phyloP scores from a whole-genome alignment of 140 eudicot genomes.

The Stevia rebaudiana region DNA sequence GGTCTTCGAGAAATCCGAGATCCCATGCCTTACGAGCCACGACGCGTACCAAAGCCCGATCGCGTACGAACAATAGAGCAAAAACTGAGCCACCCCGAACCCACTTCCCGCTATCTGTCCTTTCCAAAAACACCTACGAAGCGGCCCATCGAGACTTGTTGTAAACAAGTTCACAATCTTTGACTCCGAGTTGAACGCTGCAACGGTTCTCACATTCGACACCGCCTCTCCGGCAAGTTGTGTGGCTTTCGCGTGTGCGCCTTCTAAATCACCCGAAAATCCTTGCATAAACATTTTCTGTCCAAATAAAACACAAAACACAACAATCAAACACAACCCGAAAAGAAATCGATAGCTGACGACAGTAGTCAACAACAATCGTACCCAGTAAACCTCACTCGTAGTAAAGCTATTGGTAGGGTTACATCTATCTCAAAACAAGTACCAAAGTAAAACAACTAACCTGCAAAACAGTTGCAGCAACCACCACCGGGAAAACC shows the following conservation, averaged over 20 bases:
- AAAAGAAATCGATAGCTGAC: no score
- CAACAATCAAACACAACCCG: neutral
- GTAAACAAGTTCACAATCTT: constrained; percentile 63
- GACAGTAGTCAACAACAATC: no score
- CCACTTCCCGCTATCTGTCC: constrained; percentile 91
- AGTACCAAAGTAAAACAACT: neutral
- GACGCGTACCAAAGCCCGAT: constrained; percentile 93
- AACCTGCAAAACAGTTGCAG: constrained; percentile 88
- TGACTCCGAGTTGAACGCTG: constrained; percentile 79
- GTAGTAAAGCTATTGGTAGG: no score
- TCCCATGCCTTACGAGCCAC: constrained; percentile 88
- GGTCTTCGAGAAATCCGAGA: constrained; percentile 85
- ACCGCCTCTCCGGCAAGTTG: constrained; percentile 93
- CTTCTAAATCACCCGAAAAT: constrained; percentile 88
- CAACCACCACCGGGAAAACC: constrained; percentile 83
- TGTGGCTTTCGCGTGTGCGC: constrained; percentile 78
- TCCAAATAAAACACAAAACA: neutral
- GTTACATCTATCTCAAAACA: no score
- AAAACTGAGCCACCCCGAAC: constrained; percentile 79
- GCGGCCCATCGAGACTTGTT: constrained; percentile 50
- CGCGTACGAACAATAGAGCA: constrained; percentile 76
- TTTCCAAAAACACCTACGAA: constrained; percentile 83
- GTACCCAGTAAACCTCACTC: no score
- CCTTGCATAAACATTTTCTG: constrained; percentile 96
- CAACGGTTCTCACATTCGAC: constrained; percentile 79